phyloP scores from a whole-genome alignment of 352 stramenopile species.

The Globisporangium megalacanthum region DNA sequence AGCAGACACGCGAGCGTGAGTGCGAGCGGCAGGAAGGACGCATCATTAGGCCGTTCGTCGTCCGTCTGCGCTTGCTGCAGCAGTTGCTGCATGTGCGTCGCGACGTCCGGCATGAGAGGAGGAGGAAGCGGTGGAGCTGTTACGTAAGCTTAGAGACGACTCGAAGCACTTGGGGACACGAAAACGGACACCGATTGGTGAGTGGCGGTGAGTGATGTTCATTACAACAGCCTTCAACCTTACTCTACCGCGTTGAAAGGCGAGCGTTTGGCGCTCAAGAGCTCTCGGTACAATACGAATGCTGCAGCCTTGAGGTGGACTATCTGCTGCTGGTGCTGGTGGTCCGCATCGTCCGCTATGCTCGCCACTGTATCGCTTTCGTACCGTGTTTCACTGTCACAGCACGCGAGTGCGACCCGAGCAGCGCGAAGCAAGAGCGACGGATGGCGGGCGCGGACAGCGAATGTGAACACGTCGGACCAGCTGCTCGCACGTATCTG shows the following conservation, averaged over 20 bases:
- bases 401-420: constrained; percentile 6
- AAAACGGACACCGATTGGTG: no score
- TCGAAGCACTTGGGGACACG: no score
- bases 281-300: constrained; percentile 3
- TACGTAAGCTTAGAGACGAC: no score
- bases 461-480: constrained; percentile 4
- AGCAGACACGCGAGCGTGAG: constrained; percentile 39
- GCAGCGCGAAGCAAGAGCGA: constrained; percentile 9
- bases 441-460: constrained; percentile 3
- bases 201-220: no score
- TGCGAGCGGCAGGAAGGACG: constrained; percentile 48
- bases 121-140: no score
- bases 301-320: constrained; percentile 6
- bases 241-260: no score
- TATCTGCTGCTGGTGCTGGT: no score
- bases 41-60: constrained; percentile 28
- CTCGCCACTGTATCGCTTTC: no score
- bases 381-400: no score
- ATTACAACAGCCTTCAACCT: no score
- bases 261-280: constrained; percentile 6
- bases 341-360: no score
- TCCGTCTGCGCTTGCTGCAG: constrained; percentile 44
- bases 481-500: constrained; percentile 1
- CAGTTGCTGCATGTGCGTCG: constrained; percentile 42
- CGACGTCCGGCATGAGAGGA: constrained; percentile 32